Percentiles rank a stretch among this genome's conserved stretches.
Evolutionary conservation across 192 early-diverging fungal genomes (phyloP).

Genomic region (Haplosporangium gracile): DNA sequence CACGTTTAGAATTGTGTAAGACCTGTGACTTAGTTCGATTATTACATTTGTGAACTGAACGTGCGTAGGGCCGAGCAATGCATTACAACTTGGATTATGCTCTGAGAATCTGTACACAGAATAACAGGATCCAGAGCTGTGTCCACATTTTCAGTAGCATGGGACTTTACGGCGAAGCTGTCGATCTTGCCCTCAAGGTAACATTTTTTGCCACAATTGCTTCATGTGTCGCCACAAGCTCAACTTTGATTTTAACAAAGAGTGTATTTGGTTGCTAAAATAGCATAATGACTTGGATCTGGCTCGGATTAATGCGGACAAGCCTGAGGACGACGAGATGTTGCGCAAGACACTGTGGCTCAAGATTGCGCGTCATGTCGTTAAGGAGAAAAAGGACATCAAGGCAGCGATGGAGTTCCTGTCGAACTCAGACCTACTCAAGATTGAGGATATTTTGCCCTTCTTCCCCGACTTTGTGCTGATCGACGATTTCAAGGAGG

Average conservation of each 20-base stretch:
- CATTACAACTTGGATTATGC: conserved; percentile 94
- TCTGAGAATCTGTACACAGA: conserved; percentile 88
- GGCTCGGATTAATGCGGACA: conserved; percentile 93
- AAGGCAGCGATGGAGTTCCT: conserved; percentile 89
- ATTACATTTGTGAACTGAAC: neutral
- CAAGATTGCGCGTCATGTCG: conserved; percentile 91
- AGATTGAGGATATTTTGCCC: conserved; percentile 96
- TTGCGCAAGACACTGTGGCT: conserved; percentile 93
- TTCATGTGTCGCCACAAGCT: neutral
- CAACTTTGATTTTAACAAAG: neutral
- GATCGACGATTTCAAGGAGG: conserved; percentile 98
- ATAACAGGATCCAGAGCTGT: conserved; percentile 86
- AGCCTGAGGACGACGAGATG: conserved; percentile 87
- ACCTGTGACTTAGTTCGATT: too few species aligned
- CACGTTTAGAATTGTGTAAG: neutral
- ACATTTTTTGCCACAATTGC: neutral
- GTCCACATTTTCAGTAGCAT: conserved; percentile 92
- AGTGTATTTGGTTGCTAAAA: neutral
- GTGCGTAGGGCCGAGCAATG: conserved; percentile 77
- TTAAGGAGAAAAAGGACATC: conserved; percentile 88
- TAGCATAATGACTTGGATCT: conserved; percentile 88
- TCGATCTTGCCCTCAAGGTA: conserved; percentile 89
- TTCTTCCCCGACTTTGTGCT: conserved; percentile 98
- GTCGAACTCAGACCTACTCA: conserved; percentile 83
- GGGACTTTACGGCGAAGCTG: conserved; percentile 92